phyloP scores from a whole-genome alignment of 345 rosid species.

The Populus pruinosa region DNA sequence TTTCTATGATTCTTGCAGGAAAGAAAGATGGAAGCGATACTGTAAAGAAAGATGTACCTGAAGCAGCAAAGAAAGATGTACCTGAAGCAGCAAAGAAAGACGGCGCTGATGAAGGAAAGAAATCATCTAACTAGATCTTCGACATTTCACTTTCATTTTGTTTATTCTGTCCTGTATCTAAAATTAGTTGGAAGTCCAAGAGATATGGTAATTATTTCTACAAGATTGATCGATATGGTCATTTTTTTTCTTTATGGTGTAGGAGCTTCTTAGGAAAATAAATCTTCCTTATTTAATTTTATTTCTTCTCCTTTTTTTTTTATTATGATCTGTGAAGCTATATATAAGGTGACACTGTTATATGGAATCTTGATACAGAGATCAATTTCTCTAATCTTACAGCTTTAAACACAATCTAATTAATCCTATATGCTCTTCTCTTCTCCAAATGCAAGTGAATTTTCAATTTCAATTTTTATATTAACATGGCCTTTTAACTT shows the following conservation, averaged over 20 bases:
- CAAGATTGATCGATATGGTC: background rate
- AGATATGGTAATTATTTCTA: background rate
- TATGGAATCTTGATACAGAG: background rate
- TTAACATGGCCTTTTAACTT: too few relatives aligned
- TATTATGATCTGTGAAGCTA: too few relatives aligned
- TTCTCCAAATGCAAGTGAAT: background rate
- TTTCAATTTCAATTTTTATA: background rate
- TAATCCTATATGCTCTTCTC: background rate
- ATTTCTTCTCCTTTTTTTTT: too few relatives aligned
- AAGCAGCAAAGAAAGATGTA: background rate
- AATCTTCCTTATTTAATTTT: too few relatives aligned
- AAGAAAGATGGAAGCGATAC: conserved; percentile 42
- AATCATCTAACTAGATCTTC: background rate
- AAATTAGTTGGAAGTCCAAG: background rate
- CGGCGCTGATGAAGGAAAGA: conserved; percentile 3
- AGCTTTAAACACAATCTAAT: background rate
- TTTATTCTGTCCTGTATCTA: background rate
- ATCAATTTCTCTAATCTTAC: background rate
- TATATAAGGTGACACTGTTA: too few relatives aligned
- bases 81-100: background rate
- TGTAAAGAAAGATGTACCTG: conserved; percentile 5
- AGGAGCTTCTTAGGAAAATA: too few relatives aligned
- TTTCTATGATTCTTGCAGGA: conserved; percentile 75
- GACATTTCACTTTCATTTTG: background rate
- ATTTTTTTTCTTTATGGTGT: background rate